Evolutionary conservation across 768 basidiomycete genomes (phyloP).

Genomic region (Suillus plorans): DNA sequence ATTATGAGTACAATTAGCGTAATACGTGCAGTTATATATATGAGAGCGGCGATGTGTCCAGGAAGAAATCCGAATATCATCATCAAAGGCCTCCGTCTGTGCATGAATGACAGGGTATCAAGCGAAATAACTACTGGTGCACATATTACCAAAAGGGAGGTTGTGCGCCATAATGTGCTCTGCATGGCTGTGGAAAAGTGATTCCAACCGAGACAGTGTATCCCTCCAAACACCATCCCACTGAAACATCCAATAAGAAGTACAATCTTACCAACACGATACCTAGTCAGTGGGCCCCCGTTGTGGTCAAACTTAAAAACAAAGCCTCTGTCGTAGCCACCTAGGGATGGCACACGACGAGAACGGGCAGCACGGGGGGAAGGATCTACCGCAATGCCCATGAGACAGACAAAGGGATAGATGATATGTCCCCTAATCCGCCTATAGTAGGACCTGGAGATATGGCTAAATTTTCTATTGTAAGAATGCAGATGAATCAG

Average conservation of each 20-base stretch:
- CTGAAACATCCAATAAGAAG: neutral
- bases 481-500: neutral
- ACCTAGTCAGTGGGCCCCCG: neutral
- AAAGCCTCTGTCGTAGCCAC: too few species aligned
- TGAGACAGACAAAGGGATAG: neutral
- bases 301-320: too few species aligned
- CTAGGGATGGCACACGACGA: neutral
- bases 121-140: neutral
- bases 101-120: neutral
- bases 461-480: too few species aligned
- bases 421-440: neutral
- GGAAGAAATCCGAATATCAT: neutral
- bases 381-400: accelerated
- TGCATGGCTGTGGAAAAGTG: constrained; percentile 16
- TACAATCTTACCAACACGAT: neutral
- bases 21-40: constrained; percentile 15
- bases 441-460: neutral
- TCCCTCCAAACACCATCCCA: constrained; percentile 23
- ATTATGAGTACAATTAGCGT: constrained; percentile 12
- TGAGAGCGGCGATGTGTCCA: neutral
- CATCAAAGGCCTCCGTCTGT: accelerated
- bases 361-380: neutral
- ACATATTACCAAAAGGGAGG: constrained; percentile 13
- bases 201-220: constrained; percentile 27
- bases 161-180: constrained; percentile 22